Evolutionary conservation across 176 grass and related monocot species (phyloP), one percentile per base, ranked within the genome.

Genomic region (Aegilops speltoides): DNA sequence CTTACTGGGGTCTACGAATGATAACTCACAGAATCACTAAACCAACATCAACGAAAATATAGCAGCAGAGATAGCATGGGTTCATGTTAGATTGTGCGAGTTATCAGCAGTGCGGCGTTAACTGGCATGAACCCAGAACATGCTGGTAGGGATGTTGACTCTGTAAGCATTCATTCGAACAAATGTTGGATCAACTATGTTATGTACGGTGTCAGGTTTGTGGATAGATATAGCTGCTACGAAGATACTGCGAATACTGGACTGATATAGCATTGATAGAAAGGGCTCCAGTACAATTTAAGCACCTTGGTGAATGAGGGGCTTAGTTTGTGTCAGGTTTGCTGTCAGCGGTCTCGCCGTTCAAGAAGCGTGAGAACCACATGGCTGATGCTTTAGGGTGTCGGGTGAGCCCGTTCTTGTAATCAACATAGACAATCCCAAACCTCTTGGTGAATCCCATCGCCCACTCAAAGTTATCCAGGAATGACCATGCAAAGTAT

Each of bases 401-500:
- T 22, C 46, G 74, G 17, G 48, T 22, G 46, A 77, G 48, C 46
- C 74, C 46, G 17, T 77, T 56, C 74, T 77, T 77, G 74, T 77
- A 54, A 57, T 77, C 74, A 56, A 77, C 74, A 77, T 77, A 77
- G 46, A 77, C 74, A 77, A 77, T 48, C 46, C 74, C 74, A 57
- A 77, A 98, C 64, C 96, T 90, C 80, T 98, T 98, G 9, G 93
- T 98, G 81, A 92, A 98, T 87, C 96, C 96, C 89, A 92, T 82
- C n/a, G 93, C 96, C 96, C 96, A 95, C 81, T 98, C 96, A 67
- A 98, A 98, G 78, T 98, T 98, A 76, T 98, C 96, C 83, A 95
- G 40, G 77, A 98, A 92, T 37, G 93, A 95, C 96, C 96, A 98
- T 52, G 96, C 93, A 54, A 98, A 98, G 84, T 98, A 98, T 81